A percentile compares a stretch with the other conserved stretches of the same genome.
Conservation (phyloP, 768 basidiomycete genomes). For the Kwoniella shandongensis region DNA sequence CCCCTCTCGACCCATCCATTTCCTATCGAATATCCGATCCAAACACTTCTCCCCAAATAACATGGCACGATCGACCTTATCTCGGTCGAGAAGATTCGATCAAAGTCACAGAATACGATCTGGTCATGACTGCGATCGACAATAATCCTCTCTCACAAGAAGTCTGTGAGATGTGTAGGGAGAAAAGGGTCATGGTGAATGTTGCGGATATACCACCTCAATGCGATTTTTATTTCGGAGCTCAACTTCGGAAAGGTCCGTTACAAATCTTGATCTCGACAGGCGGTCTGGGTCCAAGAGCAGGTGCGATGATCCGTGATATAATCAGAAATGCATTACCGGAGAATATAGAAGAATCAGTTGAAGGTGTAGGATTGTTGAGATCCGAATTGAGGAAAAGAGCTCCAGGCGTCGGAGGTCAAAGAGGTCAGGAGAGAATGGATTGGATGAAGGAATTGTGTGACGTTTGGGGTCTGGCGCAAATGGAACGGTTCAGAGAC, state of each 20-base stretch:
- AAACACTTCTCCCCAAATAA: slow-evolving; percentile 61
- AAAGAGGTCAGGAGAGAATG: slow-evolving; percentile 76
- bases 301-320: slow-evolving; percentile 78
- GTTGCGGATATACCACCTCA: slow-evolving; percentile 92
- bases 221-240: slow-evolving; percentile 99
- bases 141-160: slow-evolving; percentile 68
- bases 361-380: slow-evolving; percentile 74
- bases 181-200: slow-evolving; percentile 77
- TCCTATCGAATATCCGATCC: slow-evolving; percentile 52
- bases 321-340: slow-evolving; percentile 70
- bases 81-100: slow-evolving; percentile 56
- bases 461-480: slow-evolving; percentile 79
- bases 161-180: slow-evolving; percentile 71
- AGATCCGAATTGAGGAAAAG: slow-evolving; percentile 70
- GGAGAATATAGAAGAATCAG: slow-evolving; percentile 69
- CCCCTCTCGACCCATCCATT: slow-evolving; percentile 62
- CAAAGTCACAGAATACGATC: slow-evolving; percentile 70
- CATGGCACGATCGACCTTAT: slow-evolving; percentile 71
- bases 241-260: slow-evolving; percentile 83
- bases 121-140: slow-evolving; percentile 93
- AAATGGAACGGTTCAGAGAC: slow-evolving; percentile 67
- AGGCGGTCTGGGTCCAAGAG: slow-evolving; percentile 84
- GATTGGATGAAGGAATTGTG: slow-evolving; percentile 61
- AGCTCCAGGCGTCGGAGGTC: slow-evolving; percentile 78
- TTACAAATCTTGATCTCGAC: slow-evolving; percentile 96